Evolutionary conservation across 1,284 basidiomycete species (phyloP).

Genomic region (Takashimella tepidaria): DNA sequence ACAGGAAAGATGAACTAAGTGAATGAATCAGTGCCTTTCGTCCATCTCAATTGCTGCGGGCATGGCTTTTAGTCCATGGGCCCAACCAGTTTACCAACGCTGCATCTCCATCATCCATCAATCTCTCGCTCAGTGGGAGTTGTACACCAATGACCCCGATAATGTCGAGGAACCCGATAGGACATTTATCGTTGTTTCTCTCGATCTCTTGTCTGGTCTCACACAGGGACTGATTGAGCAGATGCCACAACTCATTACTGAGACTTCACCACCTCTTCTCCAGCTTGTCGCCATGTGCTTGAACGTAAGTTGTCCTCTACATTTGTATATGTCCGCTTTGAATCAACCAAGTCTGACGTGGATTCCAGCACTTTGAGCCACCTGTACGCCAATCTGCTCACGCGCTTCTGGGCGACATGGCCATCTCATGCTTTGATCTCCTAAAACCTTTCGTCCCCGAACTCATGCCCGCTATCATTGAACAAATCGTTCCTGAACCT

Average conservation of each 20-base stretch:
- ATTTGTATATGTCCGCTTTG: not conserved
- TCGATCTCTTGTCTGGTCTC: slow-evolving; percentile 91
- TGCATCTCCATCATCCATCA: slow-evolving; percentile 81
- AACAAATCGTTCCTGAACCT: slow-evolving; percentile 66
- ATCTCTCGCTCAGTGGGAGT: slow-evolving; percentile 72
- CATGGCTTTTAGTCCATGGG: slow-evolving; percentile 81
- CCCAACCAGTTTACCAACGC: slow-evolving; percentile 86
- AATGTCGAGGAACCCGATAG: slow-evolving; percentile 82
- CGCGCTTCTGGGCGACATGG: slow-evolving; percentile 94
- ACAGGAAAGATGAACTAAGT: slow-evolving; percentile 4
- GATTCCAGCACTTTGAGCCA: slow-evolving; percentile 78
- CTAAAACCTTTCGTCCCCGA: slow-evolving; percentile 77
- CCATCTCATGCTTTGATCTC: slow-evolving; percentile 78
- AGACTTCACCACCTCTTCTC: slow-evolving; percentile 68
- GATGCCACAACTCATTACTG: slow-evolving; percentile 65
- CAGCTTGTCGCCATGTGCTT: slow-evolving; percentile 75
- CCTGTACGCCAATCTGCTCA: slow-evolving; percentile 95
- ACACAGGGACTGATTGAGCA: slow-evolving; percentile 85
- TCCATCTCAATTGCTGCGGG: slow-evolving; percentile 97
- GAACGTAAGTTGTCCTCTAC: slow-evolving; percentile 51
- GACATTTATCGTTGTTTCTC: slow-evolving; percentile 92
- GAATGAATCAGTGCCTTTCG: slow-evolving; percentile 71
- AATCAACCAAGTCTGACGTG: not conserved
- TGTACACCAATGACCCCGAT: slow-evolving; percentile 60
- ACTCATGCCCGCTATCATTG: slow-evolving; percentile 84